These are phyloP conservation scores for Ophiocordyceps camponoti-saundersi DNA, from an alignment of 2,329 filamentous ascomycete species.

Conservation along the genomic window DNA sequence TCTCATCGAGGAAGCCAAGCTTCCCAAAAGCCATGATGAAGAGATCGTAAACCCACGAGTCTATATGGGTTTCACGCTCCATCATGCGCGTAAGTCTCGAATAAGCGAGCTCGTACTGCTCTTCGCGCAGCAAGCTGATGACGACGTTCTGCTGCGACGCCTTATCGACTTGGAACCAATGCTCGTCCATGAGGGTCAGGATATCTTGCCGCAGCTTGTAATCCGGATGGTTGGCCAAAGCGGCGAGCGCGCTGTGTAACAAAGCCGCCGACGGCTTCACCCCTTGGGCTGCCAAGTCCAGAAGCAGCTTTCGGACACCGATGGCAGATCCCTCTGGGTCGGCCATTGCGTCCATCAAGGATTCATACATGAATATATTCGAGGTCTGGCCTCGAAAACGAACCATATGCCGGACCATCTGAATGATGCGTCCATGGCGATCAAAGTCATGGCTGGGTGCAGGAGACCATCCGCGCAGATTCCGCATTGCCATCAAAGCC, in stretches of 20 bases:
- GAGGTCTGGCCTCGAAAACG: slow-evolving; percentile 34
- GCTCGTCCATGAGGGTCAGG: slow-evolving; percentile 53
- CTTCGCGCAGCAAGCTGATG: slow-evolving; percentile 61
- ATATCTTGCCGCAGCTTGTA: slow-evolving; percentile 58
- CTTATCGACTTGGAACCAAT: slow-evolving; percentile 39
- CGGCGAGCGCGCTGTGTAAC: slow-evolving; percentile 56
- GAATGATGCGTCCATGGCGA: slow-evolving; percentile 13
- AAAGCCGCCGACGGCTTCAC: slow-evolving; percentile 48
- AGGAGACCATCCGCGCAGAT: slow-evolving; percentile 5
- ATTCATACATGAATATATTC: slow-evolving; percentile 49
- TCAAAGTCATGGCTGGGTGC: slow-evolving; percentile 6
- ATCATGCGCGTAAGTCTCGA: slow-evolving; percentile 52
- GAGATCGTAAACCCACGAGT: slow-evolving; percentile 63
- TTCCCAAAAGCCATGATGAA: slow-evolving; percentile 59
- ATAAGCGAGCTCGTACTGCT: slow-evolving; percentile 68
- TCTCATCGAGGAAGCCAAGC: slow-evolving; percentile 59
- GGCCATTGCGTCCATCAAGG: slow-evolving; percentile 56
- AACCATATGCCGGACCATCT: slow-evolving; percentile 41
- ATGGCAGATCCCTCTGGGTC: slow-evolving; percentile 49
- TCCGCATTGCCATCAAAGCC: slow-evolving; percentile 12
- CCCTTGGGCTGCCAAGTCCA: slow-evolving; percentile 49
- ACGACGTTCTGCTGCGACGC: slow-evolving; percentile 50
- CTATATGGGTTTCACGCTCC: slow-evolving; percentile 32
- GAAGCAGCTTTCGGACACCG: slow-evolving; percentile 44
- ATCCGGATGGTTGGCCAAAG: slow-evolving; percentile 70